Base-by-base conservation (phyloP, 2,329 filamentous ascomycete species). In the Ceratocystiopsis minuta region DNA sequence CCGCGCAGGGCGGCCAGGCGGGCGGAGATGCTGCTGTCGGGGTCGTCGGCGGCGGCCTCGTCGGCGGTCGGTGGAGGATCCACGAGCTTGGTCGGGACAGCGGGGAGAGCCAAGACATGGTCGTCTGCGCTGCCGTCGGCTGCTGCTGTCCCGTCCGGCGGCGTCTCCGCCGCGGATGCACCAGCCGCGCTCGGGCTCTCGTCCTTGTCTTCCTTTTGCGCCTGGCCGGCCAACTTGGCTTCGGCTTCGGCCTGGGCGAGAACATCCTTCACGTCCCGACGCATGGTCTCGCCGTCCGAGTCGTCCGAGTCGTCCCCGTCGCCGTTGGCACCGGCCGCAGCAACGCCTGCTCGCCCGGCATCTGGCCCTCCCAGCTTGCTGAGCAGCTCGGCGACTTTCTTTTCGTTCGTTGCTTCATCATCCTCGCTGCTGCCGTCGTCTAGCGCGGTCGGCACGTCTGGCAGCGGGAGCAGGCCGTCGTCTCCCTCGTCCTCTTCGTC, bases 241-340 rank as follows among this genome's bases (percentile, higher is more conserved):
- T 70, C 67, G 42, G 71, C 68, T 13, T 61, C 52, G 38, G 65
- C 61, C 24, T 58, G 58, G 3, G 62, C 58, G 14, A 75, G 58
- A 10, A 70, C 55, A 15, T 61, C 53, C 34, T 66, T 57, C 4
- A 65, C 57, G 39, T 68, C 59, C 5, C 53, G 55, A 5, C 53
- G 53, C 65, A 70, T 71, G 2, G 50, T 50, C 32, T 71, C 67
- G 1, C 63, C 63, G n/a, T 72, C 68, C 0, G 69, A 72, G 48
- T 70, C 58, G 39, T 57, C 55, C 16, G 51, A 44, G 24, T 48
- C 49, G 13, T 50, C 46, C 5, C 20, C 12, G 34, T 28, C 37
- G 16, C 16, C 13, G 31, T 14, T 35, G 37, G 32, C 38, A 24
- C 10, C 17, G 31, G 7, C 17, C 31, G 15, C 24, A 6, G 7